Base-by-base conservation (phyloP, 2,329 filamentous ascomycete species). In the Phaeomoniella chlamydospora region DNA sequence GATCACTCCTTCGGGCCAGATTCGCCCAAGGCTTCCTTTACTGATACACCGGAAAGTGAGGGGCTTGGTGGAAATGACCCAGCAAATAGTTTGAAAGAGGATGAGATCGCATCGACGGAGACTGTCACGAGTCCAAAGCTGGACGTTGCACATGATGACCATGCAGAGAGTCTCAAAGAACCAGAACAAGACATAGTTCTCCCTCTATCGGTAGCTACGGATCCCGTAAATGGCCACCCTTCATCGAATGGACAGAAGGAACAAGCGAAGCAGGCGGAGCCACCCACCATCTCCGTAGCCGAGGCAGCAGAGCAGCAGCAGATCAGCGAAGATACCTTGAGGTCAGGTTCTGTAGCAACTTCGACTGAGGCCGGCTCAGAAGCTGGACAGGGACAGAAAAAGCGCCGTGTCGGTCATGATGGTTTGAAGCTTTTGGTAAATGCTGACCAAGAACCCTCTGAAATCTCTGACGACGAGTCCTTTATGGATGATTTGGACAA, bases 401-500 rank as follows among this genome's bases (percentile, higher is more conserved):
- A 51, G 41, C 52, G 52, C 34, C 55, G 46, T 43, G 49, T 50
- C 37, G 44, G 49, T 38, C 43, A 49, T 41, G 14, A 44, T 64
- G 14, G 9, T 26, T 26, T 26, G 22, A 26, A 26, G 22, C n/a
- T n/a, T n/a, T n/a, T 26, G n/a, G 22, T 45, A 12, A 29, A 36
- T 12, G 15, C 39, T 15, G 36, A 30, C 4, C 35, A 55, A 6
- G 56, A 62, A 36, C 49, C 55, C 14, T 63, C 67, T 30, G 70
- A 70, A 51, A 59, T 74, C 29, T 68, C 59, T 16, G 77, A 80
- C n/a, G 82, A 88, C 53, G 83, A 90, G 50, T 79, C 75, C 12
- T 72, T 87, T 42, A 80, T 92, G 72, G 81, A 92, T 39, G 86
- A 93, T 57, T 61, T 93, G 37, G 80, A 84, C 47, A 80, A 74